Evolutionary conservation across 306 rosid species (phyloP), one percentile per base, ranked within the genome.

Genomic region (Quercus ilex): DNA sequence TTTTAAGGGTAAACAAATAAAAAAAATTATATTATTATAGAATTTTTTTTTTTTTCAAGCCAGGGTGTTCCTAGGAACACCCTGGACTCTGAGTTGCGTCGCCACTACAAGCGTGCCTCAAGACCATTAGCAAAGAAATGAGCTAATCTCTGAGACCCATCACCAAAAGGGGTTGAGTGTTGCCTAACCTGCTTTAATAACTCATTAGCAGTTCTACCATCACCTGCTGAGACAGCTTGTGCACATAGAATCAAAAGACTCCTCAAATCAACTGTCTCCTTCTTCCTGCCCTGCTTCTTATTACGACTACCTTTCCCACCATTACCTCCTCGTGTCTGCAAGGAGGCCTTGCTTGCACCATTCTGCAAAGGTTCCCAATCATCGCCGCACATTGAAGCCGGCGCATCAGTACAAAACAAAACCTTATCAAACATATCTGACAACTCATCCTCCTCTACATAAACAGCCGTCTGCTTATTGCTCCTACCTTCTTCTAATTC

Each of bases 81-180:
- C n/a, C n/a, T n/a, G n/a, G n/a, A n/a, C n/a, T n/a, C n/a, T n/a
- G n/a, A n/a, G n/a, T n/a, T n/a, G n/a, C n/a, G n/a, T n/a, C n/a
- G n/a, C n/a, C n/a, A n/a, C n/a, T n/a, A n/a, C 83, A 91, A 81
- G 12, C 96, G 86, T 57, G 80, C 82, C 74, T 93, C 92, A 18
- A 93, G 91, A 76, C 87, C 94, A 68, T 76, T 56, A 25, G 92
- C 94, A 33, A 93, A 81, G 85, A 85, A 93, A 84, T 93, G 86
- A 74, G 97, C 89, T 52, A 93, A 41, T 11, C 94, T 86, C 79
- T 93, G 89, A 14, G 72, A 81, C 28, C 92, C 94, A 85, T 93
- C 92, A 3, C 98, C 97, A 7, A 0, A 26, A 26, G 82, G 89
- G 10, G 96, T 84, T 55, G 96, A 33, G 38, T 33, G 38, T 33